Evolutionary conservation across 2,329 filamentous ascomycete species (phyloP).

Genomic region (Sphaerulina musiva): DNA sequence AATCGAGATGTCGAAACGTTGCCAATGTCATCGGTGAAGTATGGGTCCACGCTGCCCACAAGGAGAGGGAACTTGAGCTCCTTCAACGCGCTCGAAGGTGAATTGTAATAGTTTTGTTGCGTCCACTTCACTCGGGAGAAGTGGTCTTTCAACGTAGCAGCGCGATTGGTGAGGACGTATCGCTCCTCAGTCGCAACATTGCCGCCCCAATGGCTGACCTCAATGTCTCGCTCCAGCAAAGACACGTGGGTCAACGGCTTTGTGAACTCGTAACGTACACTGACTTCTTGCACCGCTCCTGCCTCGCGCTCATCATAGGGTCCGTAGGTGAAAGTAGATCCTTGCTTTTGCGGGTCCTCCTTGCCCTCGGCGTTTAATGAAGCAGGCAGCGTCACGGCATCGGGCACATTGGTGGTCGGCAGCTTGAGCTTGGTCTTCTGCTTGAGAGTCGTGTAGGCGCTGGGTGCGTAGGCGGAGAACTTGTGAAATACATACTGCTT

Average conservation of each 20-base stretch:
- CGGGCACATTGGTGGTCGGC: slow-evolving; percentile 67
- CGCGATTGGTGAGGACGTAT: slow-evolving; percentile 81
- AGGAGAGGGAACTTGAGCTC: slow-evolving; percentile 74
- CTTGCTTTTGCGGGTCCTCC: slow-evolving; percentile 71
- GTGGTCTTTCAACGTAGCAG: slow-evolving; percentile 59
- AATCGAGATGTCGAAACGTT: slow-evolving; percentile 94
- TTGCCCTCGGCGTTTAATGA: slow-evolving; percentile 53
- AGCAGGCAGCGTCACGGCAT: slow-evolving; percentile 61
- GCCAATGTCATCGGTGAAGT: slow-evolving; percentile 93
- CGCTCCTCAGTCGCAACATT: slow-evolving; percentile 93
- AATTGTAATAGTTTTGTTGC: slow-evolving; percentile 53
- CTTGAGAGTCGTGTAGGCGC: slow-evolving; percentile 77
- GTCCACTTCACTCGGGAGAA: slow-evolving; percentile 47
- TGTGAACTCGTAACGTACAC: slow-evolving; percentile 89
- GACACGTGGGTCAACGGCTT: slow-evolving; percentile 79
- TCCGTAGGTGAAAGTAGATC: slow-evolving; percentile 80
- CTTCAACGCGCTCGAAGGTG: slow-evolving; percentile 70
- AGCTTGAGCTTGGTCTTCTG: slow-evolving; percentile 98
- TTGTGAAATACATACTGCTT: slow-evolving; percentile 80
- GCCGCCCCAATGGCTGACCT: slow-evolving; percentile 96
- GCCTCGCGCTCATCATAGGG: slow-evolving; percentile 79
- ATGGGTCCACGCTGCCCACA: slow-evolving; percentile 74
- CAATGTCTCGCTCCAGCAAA: slow-evolving; percentile 78
- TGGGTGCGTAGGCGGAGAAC: slow-evolving; percentile 79
- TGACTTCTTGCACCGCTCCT: slow-evolving; percentile 64